Evolutionary conservation across 2,329 filamentous ascomycete species (phyloP), one percentile per base, ranked within the genome.

Genomic region (Fusarium musae): DNA sequence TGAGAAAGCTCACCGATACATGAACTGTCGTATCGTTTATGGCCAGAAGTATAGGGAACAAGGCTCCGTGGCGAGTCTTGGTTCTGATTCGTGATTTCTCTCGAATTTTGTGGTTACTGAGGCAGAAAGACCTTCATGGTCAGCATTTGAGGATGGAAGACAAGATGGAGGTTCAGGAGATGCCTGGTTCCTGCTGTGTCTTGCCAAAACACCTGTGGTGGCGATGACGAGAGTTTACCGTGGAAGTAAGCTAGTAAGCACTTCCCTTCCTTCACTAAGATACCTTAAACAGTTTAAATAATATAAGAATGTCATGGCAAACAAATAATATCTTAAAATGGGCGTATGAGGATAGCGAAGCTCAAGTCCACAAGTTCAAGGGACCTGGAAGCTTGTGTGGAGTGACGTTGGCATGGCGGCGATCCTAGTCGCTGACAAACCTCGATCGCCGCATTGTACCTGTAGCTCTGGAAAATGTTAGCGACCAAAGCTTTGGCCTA

Each of bases 21-120:
- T 87, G 43, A 83, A 84, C 46, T 82, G 82, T 28, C 81, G 82
- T 42, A 81, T 85, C 63, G 80, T 83, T 53, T 85, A 81, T 72
- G 85, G 82, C 6, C 84, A 87, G 67, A 87, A 86, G 73, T 64
- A 59, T 42, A 54, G 69, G 36, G 43, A 17, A 4, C 12, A 54
- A 36, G 17, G 17, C 44, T 46, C 42, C 7, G 32, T 37, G 10
- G 47, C 30, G n/a, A 40, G 34, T 9, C 3, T 32, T 58, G 46
- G 39, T 21, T 47, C 26, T 37, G 26, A 59, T n/a, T n/a, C 40
- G 17, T 46, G 21, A 62, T 34, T 15, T n/a, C 9, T 26, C 9
- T 40, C 13, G 16, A 43, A 0, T 9, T 30, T 34, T 30, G 13
- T 30, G 9, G 17, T 8, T 46, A n/a, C n/a, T 37, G 13, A 19